phyloP scores from a whole-genome alignment of 2,329 filamentous ascomycete genomes.

The Sclerotinia borealis region DNA sequence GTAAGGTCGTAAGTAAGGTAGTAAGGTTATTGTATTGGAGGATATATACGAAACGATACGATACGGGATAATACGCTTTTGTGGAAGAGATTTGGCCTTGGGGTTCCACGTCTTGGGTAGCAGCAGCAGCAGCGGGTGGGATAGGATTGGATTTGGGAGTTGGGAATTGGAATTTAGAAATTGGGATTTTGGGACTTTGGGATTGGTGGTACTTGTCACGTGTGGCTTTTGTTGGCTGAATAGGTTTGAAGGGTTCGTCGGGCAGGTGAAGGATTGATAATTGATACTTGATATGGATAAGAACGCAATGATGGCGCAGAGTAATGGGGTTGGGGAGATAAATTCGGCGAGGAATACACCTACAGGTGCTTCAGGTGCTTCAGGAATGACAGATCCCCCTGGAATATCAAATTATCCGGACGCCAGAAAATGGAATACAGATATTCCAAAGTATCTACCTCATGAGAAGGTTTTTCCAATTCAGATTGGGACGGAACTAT shows the following conservation, averaged over 20 bases:
- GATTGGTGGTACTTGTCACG: too few species aligned
- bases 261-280: background rate
- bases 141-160: too few species aligned
- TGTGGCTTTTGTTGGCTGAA: too few species aligned
- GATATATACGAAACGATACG: too few species aligned
- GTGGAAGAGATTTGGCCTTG: too few species aligned
- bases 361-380: background rate
- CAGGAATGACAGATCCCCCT: slow-evolving; percentile 14
- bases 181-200: too few species aligned
- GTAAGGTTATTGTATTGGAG: too few species aligned
- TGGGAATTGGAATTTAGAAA: too few species aligned
- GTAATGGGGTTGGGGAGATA: background rate
- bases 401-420: slow-evolving; percentile 21
- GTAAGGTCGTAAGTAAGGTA: too few species aligned
- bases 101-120: too few species aligned
- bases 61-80: too few species aligned
- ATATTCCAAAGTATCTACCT: slow-evolving; percentile 34
- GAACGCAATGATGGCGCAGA: background rate
- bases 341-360: background rate
- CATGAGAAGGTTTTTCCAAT: slow-evolving; percentile 54
- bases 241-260: background rate
- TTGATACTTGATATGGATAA: background rate
- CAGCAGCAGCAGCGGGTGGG: too few species aligned
- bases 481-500: slow-evolving; percentile 64
- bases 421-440: slow-evolving; percentile 25